A percentile compares a stretch with the other conserved stretches of the same genome.
Conservation (phyloP, 441 rosid species). For the Pelargonium australe region DNA sequence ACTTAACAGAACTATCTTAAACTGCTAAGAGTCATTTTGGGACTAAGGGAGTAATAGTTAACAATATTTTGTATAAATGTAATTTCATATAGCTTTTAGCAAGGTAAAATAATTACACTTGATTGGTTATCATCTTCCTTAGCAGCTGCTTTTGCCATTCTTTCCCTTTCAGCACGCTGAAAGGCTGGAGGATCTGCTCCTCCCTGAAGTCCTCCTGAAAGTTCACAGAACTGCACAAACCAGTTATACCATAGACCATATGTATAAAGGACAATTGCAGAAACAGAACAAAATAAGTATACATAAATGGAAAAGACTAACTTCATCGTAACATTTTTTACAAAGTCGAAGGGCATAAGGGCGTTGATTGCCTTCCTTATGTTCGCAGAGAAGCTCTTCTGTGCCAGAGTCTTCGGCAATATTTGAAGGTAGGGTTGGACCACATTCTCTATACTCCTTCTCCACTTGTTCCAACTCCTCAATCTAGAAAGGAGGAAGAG, state of each 20-base stretch:
- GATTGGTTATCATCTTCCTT: constrained; percentile 30
- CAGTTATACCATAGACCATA: constrained; percentile 11
- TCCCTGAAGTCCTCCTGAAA: constrained; percentile 77
- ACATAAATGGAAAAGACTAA: constrained; percentile 22
- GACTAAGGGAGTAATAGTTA: too few relatives aligned
- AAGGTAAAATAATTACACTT: constrained; percentile 22
- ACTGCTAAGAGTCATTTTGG: not conserved
- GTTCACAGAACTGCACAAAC: constrained; percentile 45
- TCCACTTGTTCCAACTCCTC: constrained; percentile 66
- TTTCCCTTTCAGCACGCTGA: constrained; percentile 71
- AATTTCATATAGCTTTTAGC: constrained; percentile 6
- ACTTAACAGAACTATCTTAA: too few relatives aligned
- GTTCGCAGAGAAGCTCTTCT: constrained; percentile 56
- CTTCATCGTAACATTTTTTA: constrained; percentile 54
- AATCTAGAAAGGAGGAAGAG: constrained; percentile 34
- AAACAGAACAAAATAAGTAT: not conserved
- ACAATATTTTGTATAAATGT: constrained; percentile 14
- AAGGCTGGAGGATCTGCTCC: constrained; percentile 93
- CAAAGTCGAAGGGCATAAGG: constrained; percentile 69
- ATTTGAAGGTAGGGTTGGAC: constrained; percentile 22
- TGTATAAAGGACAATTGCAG: not conserved
- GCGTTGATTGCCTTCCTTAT: constrained; percentile 39
- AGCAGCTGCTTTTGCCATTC: constrained; percentile 41
- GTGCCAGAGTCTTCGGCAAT: constrained; percentile 23
- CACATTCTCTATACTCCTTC: constrained; percentile 33